Conservation (phyloP, 768 basidiomycete species). For the Mycena olivaceomarginata region DNA sequence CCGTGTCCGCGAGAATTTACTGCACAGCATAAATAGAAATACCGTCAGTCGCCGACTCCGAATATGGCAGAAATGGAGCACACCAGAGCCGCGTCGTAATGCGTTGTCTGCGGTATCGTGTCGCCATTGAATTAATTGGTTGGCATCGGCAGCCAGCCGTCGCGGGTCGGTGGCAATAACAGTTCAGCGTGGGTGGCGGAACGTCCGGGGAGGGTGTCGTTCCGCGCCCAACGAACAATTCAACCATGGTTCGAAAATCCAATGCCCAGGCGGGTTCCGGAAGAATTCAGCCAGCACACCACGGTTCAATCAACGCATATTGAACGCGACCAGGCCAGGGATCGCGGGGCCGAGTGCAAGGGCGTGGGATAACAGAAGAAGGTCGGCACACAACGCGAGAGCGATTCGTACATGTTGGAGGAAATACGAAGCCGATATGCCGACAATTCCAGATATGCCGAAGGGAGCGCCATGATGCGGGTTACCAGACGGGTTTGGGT, state of each 20-base stretch:
- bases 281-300: background rate
- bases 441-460: background rate
- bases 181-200: background rate
- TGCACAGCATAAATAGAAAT: slow-evolving; percentile 50
- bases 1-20: slow-evolving; percentile 81
- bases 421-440: background rate
- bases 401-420: background rate
- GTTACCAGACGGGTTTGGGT: background rate
- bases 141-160: background rate
- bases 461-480: background rate
- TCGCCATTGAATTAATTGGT: background rate
- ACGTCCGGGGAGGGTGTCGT: too few relatives aligned
- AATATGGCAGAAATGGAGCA: slow-evolving; percentile 45
- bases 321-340: background rate
- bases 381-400: background rate
- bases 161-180: background rate
- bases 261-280: background rate
- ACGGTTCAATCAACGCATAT: background rate
- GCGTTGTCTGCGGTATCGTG: slow-evolving; percentile 75
- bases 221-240: too few relatives aligned
- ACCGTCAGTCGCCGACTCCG: slow-evolving; percentile 12
- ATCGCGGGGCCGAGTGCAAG: background rate
- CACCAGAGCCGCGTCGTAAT: slow-evolving; percentile 91
- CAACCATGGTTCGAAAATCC: background rate
- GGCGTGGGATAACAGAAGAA: background rate